A percentile compares a stretch with the other conserved stretches of the same genome.
Conservation (phyloP, 805 yeast genomes). For the Blastobotrys robertii region DNA sequence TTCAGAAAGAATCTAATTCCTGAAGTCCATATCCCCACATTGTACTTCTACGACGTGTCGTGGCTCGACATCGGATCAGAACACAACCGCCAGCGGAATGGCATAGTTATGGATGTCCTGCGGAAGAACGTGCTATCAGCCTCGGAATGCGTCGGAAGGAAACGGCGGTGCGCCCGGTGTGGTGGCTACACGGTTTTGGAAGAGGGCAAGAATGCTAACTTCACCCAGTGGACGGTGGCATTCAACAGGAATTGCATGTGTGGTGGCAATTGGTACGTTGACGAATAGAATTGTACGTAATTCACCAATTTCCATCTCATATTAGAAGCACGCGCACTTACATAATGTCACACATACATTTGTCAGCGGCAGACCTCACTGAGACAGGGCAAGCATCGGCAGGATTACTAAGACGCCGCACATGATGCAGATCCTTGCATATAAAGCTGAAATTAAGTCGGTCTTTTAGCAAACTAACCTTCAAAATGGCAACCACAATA, state of each 20-base stretch:
- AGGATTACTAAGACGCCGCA: no score
- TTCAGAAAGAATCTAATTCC: conserved; percentile 35
- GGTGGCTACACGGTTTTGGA: conserved; percentile 35
- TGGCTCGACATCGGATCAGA: conserved; percentile 45
- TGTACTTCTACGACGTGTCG: conserved; percentile 54
- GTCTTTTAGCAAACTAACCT: no score
- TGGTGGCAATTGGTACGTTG: conserved; percentile 57
- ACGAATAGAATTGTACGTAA: not conserved
- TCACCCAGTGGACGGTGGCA: conserved; percentile 46
- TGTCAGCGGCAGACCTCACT: no score
- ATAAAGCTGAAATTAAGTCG: no score
- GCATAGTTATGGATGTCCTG: conserved; percentile 25
- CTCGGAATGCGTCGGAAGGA: conserved; percentile 26
- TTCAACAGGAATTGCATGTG: conserved; percentile 69
- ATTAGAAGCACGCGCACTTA: no score
- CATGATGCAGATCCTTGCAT: no score
- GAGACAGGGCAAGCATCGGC: no score
- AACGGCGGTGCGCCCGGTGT: conserved; percentile 45
- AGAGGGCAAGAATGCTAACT: conserved; percentile 28
- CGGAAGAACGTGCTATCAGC: conserved; percentile 28
- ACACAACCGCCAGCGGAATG: not conserved
- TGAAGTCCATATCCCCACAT: conserved; percentile 40
- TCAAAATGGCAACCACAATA: no score
- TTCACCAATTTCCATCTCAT: no score
- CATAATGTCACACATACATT: no score